A percentile compares a stretch with the other conserved stretches of the same genome.
These are phyloP conservation scores for Suillus luteus DNA, from an alignment of 768 basidiomycete genomes.

Conservation along the genomic window DNA sequence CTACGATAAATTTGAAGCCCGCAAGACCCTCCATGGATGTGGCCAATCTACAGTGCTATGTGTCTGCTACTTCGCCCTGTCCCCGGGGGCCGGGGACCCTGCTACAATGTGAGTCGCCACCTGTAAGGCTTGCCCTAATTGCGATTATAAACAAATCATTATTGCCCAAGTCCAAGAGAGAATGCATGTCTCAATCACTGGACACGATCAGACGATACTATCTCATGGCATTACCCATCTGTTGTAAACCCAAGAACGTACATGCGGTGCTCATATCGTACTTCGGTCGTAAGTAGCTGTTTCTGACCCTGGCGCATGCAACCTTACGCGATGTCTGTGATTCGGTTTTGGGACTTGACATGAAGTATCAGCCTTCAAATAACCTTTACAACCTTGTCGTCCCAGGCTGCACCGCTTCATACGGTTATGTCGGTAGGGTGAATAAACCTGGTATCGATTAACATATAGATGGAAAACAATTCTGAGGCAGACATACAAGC, in stretches of 20 bases:
- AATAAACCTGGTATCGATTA: neutral
- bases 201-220: neutral
- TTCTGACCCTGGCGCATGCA: neutral
- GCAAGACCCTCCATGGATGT: no score
- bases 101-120: neutral
- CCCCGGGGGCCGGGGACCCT: no score
- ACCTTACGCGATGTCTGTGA: neutral
- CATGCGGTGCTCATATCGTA: neutral
- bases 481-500: neutral
- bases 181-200: conserved; percentile 5
- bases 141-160: neutral
- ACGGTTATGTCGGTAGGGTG: neutral
- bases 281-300: neutral
- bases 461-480: neutral
- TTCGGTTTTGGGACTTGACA: no score
- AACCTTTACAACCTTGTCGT: neutral
- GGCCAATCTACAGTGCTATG: no score
- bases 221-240: neutral
- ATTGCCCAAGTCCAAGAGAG: neutral
- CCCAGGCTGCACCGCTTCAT: neutral
- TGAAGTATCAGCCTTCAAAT: neutral
- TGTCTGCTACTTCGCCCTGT: no score
- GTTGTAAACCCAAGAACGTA: neutral
- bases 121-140: neutral
- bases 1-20: no score